Base-by-base conservation (phyloP, 164 flowering plant genomes). In the Vitis labrusca region DNA sequence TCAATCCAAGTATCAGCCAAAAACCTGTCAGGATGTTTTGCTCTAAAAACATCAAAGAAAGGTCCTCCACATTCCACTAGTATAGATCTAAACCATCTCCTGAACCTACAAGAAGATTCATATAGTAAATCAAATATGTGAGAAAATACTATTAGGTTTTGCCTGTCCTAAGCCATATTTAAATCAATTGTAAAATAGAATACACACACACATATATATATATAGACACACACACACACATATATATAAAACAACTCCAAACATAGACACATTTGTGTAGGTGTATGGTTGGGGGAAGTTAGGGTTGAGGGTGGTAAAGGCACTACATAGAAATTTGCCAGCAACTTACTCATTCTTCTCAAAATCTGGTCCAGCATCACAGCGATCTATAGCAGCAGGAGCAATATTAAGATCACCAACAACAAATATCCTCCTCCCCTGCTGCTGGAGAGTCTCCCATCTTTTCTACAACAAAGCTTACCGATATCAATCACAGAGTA, bases 351-450 rank as follows among this genome's bases (percentile, higher is more conserved):
- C 83, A 69, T 96, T 91, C 32, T 88, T 82, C 78, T 89, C 98
- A 84, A 96, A 96, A 71, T 92, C 91, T 47, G 94, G 92, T 59
- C 81, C 92, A n/a, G 99, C 94, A 59, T 90, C 91, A 81, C 98
- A 92, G 19, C 91, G 78, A 79, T 96, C 99, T 67, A 92, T 81
- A 14, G 93, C 86, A 74, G 80, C 65, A 69, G 98, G 99, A 61
- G 98, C 94, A 83, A 96, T 91, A 66, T 96, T 96, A 70, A 96
- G 89, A 82, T 96, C 99, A 64, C 98, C 99, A 76, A 93, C 98
- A 57, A 96, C 87, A 74, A 93, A 23, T 23, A 96, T 77, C 76
- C 94, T 88, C 70, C 84, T 87, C 73, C 94, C 93, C 60, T 80
- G 73, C 64, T 53, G 76, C 74, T 89, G 74, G 60, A 92, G 85